Base-by-base conservation (phyloP, 202 grass and related monocot species). In the Bolboschoenoplectus hybrid region DNA sequence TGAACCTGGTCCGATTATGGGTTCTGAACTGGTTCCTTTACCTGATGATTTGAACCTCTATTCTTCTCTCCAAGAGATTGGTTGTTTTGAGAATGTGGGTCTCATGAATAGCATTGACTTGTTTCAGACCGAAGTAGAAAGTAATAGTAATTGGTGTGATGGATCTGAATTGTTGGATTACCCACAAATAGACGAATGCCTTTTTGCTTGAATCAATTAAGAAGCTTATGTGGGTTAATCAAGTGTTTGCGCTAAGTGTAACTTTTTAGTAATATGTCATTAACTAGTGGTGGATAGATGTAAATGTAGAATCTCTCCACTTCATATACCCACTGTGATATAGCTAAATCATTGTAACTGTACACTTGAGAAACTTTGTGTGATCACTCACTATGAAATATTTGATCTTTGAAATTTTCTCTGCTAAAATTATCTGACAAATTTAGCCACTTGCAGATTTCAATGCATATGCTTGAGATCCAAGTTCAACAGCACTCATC, bases 61-160 rank as follows among this genome's bases (percentile, higher is more conserved):
- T 88, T 79, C 75, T 40, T 82, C 93, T 55, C 86, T 95, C 81
- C 91, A 94, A 73, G 88, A 88, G 72, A 72, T 97, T 63, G 78
- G 68, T 77, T 88, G 89, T 84, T 93, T 95, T 41, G 91, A 94
- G 74, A 93, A 93, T 85, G 84, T 94, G 85, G 92, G 82, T 55
- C 32, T 92, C 38, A 53, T 84, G 47, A 89, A 89, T 80, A 89
- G 83, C 86, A 85, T 91, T 43, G 97, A 92, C 85, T 89, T 96
- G 10, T 89, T 90, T 90, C 89, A 95, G 51, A 82, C 74, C 4
- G 91, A 88, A 67, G 74, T 92, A 70, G 88, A 89, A 45, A 91
- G 89, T 96, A 94, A 91, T 86, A 95, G 97, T 92, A 92, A 94
- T 9, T 88, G 89, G 60, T 86, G 91, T 73, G 64, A 81, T 57